Conservation (phyloP, 2,329 filamentous ascomycete species). For the Westerdykella sp. region DNA sequence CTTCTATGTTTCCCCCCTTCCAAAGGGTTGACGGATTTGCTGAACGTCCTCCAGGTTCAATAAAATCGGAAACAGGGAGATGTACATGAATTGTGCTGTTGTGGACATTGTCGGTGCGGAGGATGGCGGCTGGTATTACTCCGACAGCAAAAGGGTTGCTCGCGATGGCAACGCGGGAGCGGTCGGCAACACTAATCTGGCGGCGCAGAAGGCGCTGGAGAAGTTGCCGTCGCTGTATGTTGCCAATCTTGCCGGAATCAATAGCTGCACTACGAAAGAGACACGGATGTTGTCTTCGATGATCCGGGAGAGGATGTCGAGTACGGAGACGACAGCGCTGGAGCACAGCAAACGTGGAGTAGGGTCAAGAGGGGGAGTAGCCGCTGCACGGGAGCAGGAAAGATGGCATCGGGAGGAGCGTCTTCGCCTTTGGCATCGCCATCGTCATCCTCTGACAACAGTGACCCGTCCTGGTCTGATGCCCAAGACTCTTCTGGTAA, state of each 20-base stretch:
- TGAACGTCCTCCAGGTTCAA: slow-evolving; percentile 49
- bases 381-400: slow-evolving; percentile 19
- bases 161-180: not conserved
- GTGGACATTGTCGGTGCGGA: slow-evolving; percentile 51
- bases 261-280: slow-evolving; percentile 37
- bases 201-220: slow-evolving; percentile 21
- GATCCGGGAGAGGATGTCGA: slow-evolving; percentile 37
- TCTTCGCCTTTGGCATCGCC: slow-evolving; percentile 4
- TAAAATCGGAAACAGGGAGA: slow-evolving; percentile 69
- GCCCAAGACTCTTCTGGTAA: not conserved
- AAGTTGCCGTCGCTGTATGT: slow-evolving; percentile 40
- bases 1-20: not conserved
- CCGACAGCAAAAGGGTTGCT: not conserved
- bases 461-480: slow-evolving; percentile 1
- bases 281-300: slow-evolving; percentile 37
- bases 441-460: slow-evolving; percentile 2
- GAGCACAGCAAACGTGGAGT: slow-evolving; percentile 6
- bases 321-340: slow-evolving; percentile 31
- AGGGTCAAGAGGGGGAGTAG: slow-evolving; percentile 7
- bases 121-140: not conserved
- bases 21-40: not conserved
- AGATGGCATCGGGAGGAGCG: slow-evolving; percentile 8
- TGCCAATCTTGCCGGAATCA: slow-evolving; percentile 39
- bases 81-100: slow-evolving; percentile 81
- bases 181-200: slow-evolving; percentile 6